Percentiles rank a stretch among this genome's conserved stretches.
phyloP scores from a whole-genome alignment of 495 filamentous ascomycete species.

The Sabuloglossum arenarium region DNA sequence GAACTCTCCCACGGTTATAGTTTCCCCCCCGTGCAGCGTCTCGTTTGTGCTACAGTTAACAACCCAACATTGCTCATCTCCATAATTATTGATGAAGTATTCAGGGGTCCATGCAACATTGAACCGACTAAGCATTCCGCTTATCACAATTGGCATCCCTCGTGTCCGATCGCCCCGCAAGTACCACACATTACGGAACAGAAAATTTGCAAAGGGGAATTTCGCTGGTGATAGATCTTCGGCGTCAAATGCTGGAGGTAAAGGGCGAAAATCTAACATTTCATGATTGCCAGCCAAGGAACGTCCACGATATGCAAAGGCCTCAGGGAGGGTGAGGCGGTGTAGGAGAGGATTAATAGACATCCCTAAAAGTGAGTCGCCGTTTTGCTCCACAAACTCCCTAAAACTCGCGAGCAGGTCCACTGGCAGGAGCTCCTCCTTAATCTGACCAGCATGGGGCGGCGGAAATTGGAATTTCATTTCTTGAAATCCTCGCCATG shows the following conservation, averaged over 20 bases:
- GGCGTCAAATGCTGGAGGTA: not conserved
- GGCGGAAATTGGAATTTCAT: not conserved
- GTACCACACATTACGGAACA: constrained; percentile 1
- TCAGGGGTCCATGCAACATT: constrained; percentile 12
- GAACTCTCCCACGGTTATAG: constrained; percentile 10
- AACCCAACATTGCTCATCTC: constrained; percentile 9
- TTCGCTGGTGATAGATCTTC: not conserved
- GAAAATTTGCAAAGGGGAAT: not conserved
- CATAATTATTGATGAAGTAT: constrained; percentile 13
- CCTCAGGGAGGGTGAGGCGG: not conserved
- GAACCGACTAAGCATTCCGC: constrained; percentile 11
- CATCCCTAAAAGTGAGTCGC: not conserved
- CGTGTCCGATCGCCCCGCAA: not conserved
- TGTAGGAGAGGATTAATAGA: not conserved
- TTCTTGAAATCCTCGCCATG: not conserved
- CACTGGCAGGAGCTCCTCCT: not conserved
- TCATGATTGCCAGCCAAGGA: not conserved
- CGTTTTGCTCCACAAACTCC: not conserved
- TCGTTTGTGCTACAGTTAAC: constrained; percentile 8
- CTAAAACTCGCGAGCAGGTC: not conserved
- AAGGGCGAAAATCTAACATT: not conserved
- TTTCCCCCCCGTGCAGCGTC: not conserved
- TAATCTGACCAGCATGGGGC: not conserved
- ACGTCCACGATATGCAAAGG: not conserved
- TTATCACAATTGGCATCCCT: constrained; percentile 13